Evolutionary conservation across 2,329 filamentous ascomycete genomes (phyloP), one percentile per base, ranked within the genome.

Genomic region (Fusarium xylarioides): DNA sequence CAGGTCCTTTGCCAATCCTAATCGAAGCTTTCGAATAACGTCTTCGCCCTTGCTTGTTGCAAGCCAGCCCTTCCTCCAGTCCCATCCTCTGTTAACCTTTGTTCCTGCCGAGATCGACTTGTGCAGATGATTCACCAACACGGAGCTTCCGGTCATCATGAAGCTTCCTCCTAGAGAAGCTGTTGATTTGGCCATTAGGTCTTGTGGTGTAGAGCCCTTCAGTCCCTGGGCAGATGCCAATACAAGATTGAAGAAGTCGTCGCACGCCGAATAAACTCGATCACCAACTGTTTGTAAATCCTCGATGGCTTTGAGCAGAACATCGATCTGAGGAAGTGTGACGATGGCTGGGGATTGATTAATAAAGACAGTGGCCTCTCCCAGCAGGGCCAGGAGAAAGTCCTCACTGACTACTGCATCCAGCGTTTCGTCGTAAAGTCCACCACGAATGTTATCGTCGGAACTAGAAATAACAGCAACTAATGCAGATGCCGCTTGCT

Each of bases 401-500:
- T 98, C 95, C 70, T 97, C 93, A 76, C 93, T 93, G 23, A 98
- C 92, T 11, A 97, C 94, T 1, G 93, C 91, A 78, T 95, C 93
- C 18, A 93, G 89, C 23, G 90, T 88, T 30, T 91, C 90, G 79
- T 98, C 95, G 80, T 95, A 97, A 5, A 98, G 86, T 2, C 95
- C 95, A 62, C 95, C 95, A 64, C 93, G 93, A 76, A 98, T 97
- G 79, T 94, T 95, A 81, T 97, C 95, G 64, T 93, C 92, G 5
- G 95, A 92, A 79, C 93, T 96, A 60, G 91, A 90, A 75, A 98
- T 93, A 66, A 97, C 92, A n/a, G 94, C 92, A 47, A 94, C 86
- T 55, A 98, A 85, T 4, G 94, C 92, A 47, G 89, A 86, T 0
- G 92, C 93, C 10, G 95, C 87, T 73, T 92, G 90, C 61, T 90